These are phyloP conservation scores for Lunularia cruciata DNA, from an alignment of 225 moss, liverwort and hornwort species.

Conservation along the genomic window DNA sequence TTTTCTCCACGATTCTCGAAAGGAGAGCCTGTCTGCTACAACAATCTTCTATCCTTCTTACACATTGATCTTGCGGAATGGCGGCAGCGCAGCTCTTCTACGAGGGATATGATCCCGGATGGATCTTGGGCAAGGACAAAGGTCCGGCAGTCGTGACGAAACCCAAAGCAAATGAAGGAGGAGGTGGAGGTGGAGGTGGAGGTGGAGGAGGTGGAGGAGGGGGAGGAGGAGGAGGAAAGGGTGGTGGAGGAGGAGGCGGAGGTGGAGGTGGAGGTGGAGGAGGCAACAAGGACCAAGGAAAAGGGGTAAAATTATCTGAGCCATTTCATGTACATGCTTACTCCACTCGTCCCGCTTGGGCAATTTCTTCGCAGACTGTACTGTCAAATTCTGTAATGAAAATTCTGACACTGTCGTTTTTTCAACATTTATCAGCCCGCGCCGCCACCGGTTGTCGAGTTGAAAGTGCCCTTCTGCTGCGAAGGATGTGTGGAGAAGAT, in stretches of 20 bases:
- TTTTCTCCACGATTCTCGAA: not conserved
- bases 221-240: not conserved
- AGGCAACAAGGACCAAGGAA: not conserved
- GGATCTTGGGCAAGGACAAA: constrained; percentile 46
- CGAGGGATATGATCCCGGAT: constrained; percentile 45
- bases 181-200: not conserved
- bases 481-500: constrained; percentile 36
- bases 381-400: not conserved
- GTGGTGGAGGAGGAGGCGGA: too few relatives aligned
- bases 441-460: constrained; percentile 33
- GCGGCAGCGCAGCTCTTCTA: constrained; percentile 38
- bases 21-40: constrained; percentile 2
- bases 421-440: not conserved
- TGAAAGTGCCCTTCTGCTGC: constrained; percentile 48
- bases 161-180: constrained; percentile 25
- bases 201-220: not conserved
- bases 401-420: not conserved
- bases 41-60: not conserved
- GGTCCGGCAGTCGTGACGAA: constrained; percentile 47
- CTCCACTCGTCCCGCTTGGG: too few relatives aligned
- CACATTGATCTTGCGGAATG: constrained; percentile 24
- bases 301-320: constrained; percentile 13
- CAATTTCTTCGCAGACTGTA: not conserved
- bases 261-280: too few relatives aligned
- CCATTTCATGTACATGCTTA: not conserved